Evolutionary conservation across 2,329 filamentous ascomycete species (phyloP).

Genomic region (Tolypocladium ovalisporum): DNA sequence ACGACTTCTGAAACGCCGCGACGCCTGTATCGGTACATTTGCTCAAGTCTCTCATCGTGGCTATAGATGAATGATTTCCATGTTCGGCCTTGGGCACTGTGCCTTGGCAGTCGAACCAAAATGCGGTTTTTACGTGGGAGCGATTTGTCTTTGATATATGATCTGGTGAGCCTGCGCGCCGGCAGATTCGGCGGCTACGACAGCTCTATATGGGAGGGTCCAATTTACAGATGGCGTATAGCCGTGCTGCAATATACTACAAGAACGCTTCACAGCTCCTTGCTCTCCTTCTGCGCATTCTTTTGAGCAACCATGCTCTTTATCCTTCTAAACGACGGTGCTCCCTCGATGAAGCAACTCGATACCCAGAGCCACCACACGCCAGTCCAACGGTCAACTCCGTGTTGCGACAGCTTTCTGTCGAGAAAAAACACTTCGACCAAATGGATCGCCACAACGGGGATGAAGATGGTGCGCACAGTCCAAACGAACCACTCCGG

Average conservation of each 20-base stretch:
- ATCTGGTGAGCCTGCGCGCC: neutral
- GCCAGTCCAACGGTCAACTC: conserved; percentile 30
- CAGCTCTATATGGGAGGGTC: neutral
- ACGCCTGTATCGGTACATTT: neutral
- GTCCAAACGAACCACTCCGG: conserved; percentile 46
- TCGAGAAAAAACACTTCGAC: conserved; percentile 49
- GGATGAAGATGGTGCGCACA: conserved; percentile 44
- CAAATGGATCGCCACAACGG: conserved; percentile 54
- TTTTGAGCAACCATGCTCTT: conserved; percentile 27
- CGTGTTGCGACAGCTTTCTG: conserved; percentile 32
- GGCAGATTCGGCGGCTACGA: neutral
- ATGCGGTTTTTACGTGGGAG: neutral
- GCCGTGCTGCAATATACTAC: neutral
- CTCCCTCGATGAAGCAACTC: conserved; percentile 43
- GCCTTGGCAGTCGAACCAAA: neutral
- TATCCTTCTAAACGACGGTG: neutral
- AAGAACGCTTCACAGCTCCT: conserved; percentile 23
- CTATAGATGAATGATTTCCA: neutral
- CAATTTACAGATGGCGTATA: no score
- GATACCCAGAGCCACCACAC: conserved; percentile 46
- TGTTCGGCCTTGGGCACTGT: neutral
- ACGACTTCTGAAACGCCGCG: neutral
- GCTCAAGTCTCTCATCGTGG: neutral
- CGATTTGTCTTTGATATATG: neutral
- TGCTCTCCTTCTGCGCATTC: conserved; percentile 27